phyloP scores from a whole-genome alignment of 164 flowering plant species.

The Vitis riparia region DNA sequence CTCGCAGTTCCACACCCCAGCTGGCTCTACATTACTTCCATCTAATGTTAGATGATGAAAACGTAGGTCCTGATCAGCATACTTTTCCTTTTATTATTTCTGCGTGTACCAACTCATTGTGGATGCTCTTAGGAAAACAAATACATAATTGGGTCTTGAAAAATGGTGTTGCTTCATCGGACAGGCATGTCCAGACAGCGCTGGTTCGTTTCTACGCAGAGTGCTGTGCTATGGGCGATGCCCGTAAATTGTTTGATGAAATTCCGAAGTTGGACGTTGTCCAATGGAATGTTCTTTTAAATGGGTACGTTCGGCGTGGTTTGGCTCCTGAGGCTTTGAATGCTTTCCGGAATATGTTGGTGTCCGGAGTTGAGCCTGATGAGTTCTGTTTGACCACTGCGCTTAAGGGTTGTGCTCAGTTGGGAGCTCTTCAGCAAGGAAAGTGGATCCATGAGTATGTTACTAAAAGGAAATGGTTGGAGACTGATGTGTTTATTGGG shows the following conservation, averaged over 20 bases:
- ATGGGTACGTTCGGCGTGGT: slow-evolving; percentile 29
- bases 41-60: slow-evolving; percentile 23
- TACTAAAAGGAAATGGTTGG: slow-evolving; percentile 16
- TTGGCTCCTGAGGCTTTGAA: slow-evolving; percentile 21
- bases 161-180: slow-evolving; percentile 22
- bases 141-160: slow-evolving; percentile 34
- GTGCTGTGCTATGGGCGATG: slow-evolving; percentile 14
- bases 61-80: slow-evolving; percentile 21
- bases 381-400: slow-evolving; percentile 33
- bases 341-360: slow-evolving; percentile 31
- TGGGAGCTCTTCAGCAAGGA: slow-evolving; percentile 42
- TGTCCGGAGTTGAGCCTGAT: slow-evolving; percentile 30
- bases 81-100: slow-evolving; percentile 40
- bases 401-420: slow-evolving; percentile 37
- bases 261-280: slow-evolving; percentile 26
- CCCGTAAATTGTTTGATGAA: slow-evolving; percentile 38
- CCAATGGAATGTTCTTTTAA: slow-evolving; percentile 38
- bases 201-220: slow-evolving; percentile 31
- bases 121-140: slow-evolving; percentile 20
- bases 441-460: slow-evolving; percentile 44
- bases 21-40: slow-evolving; percentile 27
- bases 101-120: slow-evolving; percentile 30
- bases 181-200: slow-evolving; percentile 34
- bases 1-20: slow-evolving; percentile 28
- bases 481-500: slow-evolving; percentile 25